Evolutionary conservation across 805 yeast genomes (phyloP).

Genomic region (Saccharomycopsis javanensis): DNA sequence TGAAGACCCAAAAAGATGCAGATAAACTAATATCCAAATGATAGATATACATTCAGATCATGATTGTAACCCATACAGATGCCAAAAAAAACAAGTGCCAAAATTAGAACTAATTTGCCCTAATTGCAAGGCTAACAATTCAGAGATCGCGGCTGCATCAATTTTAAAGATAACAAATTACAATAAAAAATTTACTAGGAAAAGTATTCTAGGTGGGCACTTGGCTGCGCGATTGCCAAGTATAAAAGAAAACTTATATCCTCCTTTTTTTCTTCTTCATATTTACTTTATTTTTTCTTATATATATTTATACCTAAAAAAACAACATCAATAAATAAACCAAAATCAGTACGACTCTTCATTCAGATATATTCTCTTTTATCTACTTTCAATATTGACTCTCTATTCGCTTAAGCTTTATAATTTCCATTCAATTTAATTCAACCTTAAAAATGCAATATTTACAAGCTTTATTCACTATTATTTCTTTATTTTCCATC

Average conservation of each 20-base stretch:
- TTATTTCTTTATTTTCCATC: neutral
- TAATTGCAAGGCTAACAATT: too few relatives aligned
- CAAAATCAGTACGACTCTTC: neutral
- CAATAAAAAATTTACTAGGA: too few relatives aligned
- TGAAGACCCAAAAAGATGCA: neutral
- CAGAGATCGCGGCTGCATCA: too few relatives aligned
- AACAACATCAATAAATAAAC: neutral
- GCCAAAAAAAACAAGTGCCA: too few relatives aligned
- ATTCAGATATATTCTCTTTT: neutral
- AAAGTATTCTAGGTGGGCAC: neutral
- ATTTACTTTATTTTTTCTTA: too few relatives aligned
- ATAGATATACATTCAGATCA: too few relatives aligned
- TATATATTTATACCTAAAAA: too few relatives aligned
- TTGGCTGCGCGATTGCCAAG: too few relatives aligned
- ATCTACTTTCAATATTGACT: neutral
- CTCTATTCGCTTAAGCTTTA: too few relatives aligned
- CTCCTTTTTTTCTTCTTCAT: neutral
- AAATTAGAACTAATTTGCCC: too few relatives aligned
- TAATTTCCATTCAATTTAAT: neutral
- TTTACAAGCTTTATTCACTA: neutral
- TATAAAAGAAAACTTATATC: neutral
- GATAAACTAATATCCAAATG: neutral
- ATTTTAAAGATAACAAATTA: too few relatives aligned
- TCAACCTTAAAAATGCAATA: constrained; percentile 9
- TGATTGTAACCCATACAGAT: too few relatives aligned